Conservation (phyloP, 805 yeast species). For the Millerozyma miso region DNA sequence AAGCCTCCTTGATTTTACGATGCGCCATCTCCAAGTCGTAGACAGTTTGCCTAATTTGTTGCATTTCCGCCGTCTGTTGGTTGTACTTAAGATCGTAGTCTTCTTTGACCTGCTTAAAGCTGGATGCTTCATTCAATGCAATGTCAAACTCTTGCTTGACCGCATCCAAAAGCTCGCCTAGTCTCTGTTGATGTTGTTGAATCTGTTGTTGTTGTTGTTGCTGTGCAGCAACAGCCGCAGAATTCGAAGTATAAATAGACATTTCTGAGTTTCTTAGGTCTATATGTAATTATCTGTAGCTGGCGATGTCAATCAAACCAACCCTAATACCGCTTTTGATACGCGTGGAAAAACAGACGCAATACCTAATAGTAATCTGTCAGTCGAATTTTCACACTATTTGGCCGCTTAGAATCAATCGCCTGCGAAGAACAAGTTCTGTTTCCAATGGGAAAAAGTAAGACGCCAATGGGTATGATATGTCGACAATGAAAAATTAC, state of each 20-base stretch:
- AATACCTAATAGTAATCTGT: too few species aligned
- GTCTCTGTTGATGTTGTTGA: slow-evolving; percentile 42
- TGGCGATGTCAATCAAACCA: too few species aligned
- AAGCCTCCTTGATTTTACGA: slow-evolving; percentile 90
- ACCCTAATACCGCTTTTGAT: too few species aligned
- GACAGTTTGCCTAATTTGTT: slow-evolving; percentile 89
- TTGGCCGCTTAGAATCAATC: too few species aligned
- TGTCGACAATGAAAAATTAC: background rate
- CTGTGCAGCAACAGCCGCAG: slow-evolving; percentile 24
- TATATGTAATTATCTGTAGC: too few species aligned
- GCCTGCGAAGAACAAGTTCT: too few species aligned
- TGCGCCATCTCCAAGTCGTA: slow-evolving; percentile 93
- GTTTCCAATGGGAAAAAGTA: background rate
- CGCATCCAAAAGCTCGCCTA: slow-evolving; percentile 84
- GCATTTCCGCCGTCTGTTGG: slow-evolving; percentile 91
- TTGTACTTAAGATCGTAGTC: slow-evolving; percentile 85
- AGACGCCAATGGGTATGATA: background rate
- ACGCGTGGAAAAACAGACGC: too few species aligned
- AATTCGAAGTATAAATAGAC: slow-evolving; percentile 34
- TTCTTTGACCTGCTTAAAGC: slow-evolving; percentile 84
- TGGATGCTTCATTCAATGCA: slow-evolving; percentile 79
- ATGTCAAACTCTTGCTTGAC: slow-evolving; percentile 87
- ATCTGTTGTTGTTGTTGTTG: slow-evolving; percentile 32
- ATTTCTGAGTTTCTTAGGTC: slow-evolving; percentile 14
- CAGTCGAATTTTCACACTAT: too few species aligned